Evolutionary conservation across 306 rosid species (phyloP).

Genomic region (Lagenaria siceraria): DNA sequence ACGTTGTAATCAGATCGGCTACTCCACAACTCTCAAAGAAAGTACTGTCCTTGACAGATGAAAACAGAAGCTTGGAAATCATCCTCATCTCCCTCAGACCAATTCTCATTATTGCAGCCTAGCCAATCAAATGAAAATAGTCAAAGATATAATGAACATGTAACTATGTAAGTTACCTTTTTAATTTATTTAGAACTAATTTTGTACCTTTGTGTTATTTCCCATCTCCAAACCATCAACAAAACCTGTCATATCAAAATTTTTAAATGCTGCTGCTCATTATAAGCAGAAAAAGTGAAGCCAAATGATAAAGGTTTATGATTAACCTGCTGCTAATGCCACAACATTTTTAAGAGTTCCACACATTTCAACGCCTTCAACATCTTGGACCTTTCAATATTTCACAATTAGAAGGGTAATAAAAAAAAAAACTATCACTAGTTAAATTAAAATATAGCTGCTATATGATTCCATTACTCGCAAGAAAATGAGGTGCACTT

Average conservation of each 20-base stretch:
- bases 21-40: conserved; percentile 94
- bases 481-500: background rate
- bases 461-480: background rate
- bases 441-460: background rate
- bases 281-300: conserved; percentile 1
- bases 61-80: conserved; percentile 62
- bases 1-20: conserved; percentile 90
- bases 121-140: conserved; percentile 8
- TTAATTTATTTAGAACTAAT: background rate
- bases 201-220: conserved; percentile 70
- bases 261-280: conserved; percentile 15
- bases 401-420: conserved; percentile 11
- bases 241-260: conserved; percentile 47
- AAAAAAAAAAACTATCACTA: conserved; percentile 7
- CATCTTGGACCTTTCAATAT: conserved; percentile 56
- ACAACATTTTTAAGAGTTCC: conserved; percentile 89
- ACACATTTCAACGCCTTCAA: conserved; percentile 90
- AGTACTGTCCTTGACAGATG: conserved; percentile 78
- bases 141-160: background rate
- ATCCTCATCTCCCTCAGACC: conserved; percentile 81
- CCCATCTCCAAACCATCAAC: conserved; percentile 98
- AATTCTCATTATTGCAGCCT: conserved; percentile 95
- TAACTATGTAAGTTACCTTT: background rate
- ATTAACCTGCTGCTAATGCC: conserved; percentile 85
- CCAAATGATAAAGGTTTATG: background rate